These are phyloP conservation scores for Rhexocercosporidium sp. DNA, from an alignment of 2,329 filamentous ascomycete species.

Conservation along the genomic window DNA sequence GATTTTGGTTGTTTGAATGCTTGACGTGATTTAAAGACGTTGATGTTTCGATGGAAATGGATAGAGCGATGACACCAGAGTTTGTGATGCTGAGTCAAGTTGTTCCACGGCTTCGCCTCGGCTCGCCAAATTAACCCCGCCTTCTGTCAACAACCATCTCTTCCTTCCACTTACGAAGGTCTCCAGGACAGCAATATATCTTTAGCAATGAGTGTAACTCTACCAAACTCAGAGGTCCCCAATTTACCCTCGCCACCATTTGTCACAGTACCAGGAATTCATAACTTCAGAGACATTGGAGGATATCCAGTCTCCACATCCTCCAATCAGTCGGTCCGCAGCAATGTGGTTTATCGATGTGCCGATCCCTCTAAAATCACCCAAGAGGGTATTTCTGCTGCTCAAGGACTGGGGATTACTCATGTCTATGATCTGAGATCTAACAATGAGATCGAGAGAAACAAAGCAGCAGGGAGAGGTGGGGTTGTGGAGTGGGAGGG, in stretches of 20 bases:
- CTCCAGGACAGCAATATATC: neutral
- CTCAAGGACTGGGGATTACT: slow-evolving; percentile 63
- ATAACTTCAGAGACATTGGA: slow-evolving; percentile 73
- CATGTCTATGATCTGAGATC: slow-evolving; percentile 74
- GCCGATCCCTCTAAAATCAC: slow-evolving; percentile 68
- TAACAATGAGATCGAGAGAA: slow-evolving; percentile 58
- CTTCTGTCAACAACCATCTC: slow-evolving; percentile 12
- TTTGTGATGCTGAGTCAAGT: slow-evolving; percentile 7
- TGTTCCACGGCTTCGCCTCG: slow-evolving; percentile 10
- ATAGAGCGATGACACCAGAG: neutral
- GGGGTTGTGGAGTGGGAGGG: slow-evolving; percentile 54
- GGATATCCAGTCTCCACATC: slow-evolving; percentile 54
- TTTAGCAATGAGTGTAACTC: slow-evolving; percentile 19
- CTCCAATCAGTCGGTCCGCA: slow-evolving; percentile 51
- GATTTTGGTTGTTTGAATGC: neutral
- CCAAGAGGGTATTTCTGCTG: slow-evolving; percentile 54
- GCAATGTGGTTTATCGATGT: slow-evolving; percentile 66
- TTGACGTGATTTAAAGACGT: neutral
- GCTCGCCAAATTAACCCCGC: slow-evolving; percentile 13
- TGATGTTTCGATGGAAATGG: neutral
- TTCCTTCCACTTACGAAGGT: neutral
- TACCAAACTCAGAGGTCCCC: neutral
- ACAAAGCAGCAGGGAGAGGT: slow-evolving; percentile 42
- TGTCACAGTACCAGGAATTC: slow-evolving; percentile 59
- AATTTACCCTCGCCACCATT: slow-evolving; percentile 52